Percentiles rank a stretch among this genome's conserved stretches.
These are phyloP conservation scores for Nidula microcarpa DNA, from an alignment of 768 basidiomycete species.

Conservation along the genomic window DNA sequence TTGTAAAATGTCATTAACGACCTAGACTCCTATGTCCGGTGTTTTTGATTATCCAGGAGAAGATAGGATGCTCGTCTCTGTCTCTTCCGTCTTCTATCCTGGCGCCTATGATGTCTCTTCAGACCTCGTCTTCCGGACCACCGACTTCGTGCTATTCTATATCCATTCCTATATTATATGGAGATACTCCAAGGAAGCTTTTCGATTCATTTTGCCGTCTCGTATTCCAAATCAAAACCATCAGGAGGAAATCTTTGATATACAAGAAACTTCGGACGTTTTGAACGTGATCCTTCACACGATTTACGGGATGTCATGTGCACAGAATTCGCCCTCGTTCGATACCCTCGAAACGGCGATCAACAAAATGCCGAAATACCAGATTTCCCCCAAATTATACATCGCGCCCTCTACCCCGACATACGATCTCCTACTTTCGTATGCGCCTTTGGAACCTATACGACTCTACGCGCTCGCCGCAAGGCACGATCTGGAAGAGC, in stretches of 20 bases:
- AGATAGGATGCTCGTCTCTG: slow-evolving; percentile 8
- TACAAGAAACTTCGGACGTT: slow-evolving; percentile 14
- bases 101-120: slow-evolving; percentile 14
- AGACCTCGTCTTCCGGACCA: slow-evolving; percentile 19
- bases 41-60: too few species aligned
- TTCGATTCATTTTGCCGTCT: slow-evolving; percentile 9
- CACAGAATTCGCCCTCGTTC: slow-evolving; percentile 12
- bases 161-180: slow-evolving; percentile 13
- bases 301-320: slow-evolving; percentile 13
- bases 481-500: slow-evolving; percentile 9
- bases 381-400: slow-evolving; percentile 6
- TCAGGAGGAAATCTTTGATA: slow-evolving; percentile 10
- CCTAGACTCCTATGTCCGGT: too few species aligned
- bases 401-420: slow-evolving; percentile 8
- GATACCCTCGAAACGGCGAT: slow-evolving; percentile 14
- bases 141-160: slow-evolving; percentile 24
- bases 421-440: slow-evolving; percentile 14
- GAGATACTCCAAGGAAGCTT: slow-evolving; percentile 8
- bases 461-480: slow-evolving; percentile 19
- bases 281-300: slow-evolving; percentile 19
- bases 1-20: too few species aligned
- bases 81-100: slow-evolving; percentile 22
- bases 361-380: slow-evolving; percentile 13
- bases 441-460: slow-evolving; percentile 14
- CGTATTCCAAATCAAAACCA: slow-evolving; percentile 6